Evolutionary conservation across 805 yeast species (phyloP).

Genomic region (Candida loeiensis): DNA sequence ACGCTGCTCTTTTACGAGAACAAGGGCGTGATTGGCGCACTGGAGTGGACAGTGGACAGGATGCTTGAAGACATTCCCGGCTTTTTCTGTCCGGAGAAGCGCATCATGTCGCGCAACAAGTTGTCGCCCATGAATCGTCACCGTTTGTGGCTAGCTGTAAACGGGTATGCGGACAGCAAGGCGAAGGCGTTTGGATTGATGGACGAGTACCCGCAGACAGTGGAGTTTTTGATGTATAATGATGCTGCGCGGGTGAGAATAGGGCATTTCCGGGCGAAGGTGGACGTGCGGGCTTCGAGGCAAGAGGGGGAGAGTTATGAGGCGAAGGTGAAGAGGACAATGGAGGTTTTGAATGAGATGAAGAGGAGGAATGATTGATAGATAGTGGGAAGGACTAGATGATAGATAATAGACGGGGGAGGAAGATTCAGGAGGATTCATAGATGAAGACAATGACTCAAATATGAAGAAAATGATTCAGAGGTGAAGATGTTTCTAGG

Average conservation of each 20-base stretch:
- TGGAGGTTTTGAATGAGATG: conserved; percentile 16
- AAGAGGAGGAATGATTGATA: neutral
- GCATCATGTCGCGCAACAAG: conserved; percentile 21
- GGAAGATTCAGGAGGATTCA: too few species aligned
- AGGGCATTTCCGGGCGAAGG: conserved; percentile 20
- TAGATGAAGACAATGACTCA: too few species aligned
- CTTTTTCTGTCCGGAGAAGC: conserved; percentile 31
- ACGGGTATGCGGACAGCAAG: conserved; percentile 15
- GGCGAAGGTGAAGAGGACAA: conserved; percentile 24
- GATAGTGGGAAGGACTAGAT: neutral
- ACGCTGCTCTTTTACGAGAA: conserved; percentile 9
- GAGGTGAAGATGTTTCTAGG: too few species aligned
- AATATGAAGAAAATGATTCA: too few species aligned
- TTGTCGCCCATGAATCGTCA: conserved; percentile 19
- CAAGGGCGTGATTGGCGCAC: conserved; percentile 4
- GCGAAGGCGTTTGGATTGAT: conserved; percentile 24
- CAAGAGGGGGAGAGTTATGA: conserved; percentile 17
- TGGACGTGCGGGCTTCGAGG: conserved; percentile 21
- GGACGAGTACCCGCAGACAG: conserved; percentile 33
- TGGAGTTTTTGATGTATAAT: conserved; percentile 26
- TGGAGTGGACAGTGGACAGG: conserved; percentile 7
- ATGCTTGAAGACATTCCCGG: conserved; percentile 21
- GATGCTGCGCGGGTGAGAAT: conserved; percentile 17
- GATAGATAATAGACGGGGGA: too few species aligned
- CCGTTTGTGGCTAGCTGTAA: conserved; percentile 16